These are phyloP conservation scores for Stachybotrys elegans DNA, from an alignment of 2,329 filamentous ascomycete genomes.

Conservation along the genomic window DNA sequence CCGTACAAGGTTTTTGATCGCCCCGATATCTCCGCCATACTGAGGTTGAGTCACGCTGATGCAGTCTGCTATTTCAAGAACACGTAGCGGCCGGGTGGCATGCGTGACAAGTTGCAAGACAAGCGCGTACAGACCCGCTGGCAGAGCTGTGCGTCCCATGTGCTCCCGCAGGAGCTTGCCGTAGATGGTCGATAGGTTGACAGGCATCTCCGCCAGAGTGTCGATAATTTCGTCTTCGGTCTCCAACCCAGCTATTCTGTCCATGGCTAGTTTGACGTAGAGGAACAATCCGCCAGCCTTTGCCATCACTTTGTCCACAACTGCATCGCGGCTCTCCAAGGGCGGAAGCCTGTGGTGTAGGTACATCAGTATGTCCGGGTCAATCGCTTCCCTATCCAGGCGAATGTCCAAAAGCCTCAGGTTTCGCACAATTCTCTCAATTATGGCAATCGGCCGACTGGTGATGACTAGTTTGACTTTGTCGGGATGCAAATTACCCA, in stretches of 20 bases:
- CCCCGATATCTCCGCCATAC: slow-evolving; percentile 9
- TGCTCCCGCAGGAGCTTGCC: slow-evolving; percentile 31
- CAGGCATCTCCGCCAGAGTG: slow-evolving; percentile 26
- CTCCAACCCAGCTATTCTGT: slow-evolving; percentile 22
- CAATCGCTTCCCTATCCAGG: slow-evolving; percentile 27
- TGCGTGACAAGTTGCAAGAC: slow-evolving; percentile 36
- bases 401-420: slow-evolving; percentile 21
- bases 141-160: slow-evolving; percentile 22
- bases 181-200: slow-evolving; percentile 33
- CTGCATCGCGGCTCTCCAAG: not conserved
- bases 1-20: slow-evolving; percentile 29
- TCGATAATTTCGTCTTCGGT: slow-evolving; percentile 13
- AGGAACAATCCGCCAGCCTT: slow-evolving; percentile 33
- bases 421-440: slow-evolving; percentile 22
- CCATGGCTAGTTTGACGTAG: slow-evolving; percentile 36
- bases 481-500: slow-evolving; percentile 23
- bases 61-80: slow-evolving; percentile 33
- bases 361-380: slow-evolving; percentile 32
- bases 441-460: slow-evolving; percentile 25
- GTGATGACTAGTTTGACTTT: slow-evolving; percentile 34
- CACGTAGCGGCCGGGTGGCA: slow-evolving; percentile 31
- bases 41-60: slow-evolving; percentile 12
- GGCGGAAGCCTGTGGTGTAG: slow-evolving; percentile 16
- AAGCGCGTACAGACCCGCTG: slow-evolving; percentile 24
- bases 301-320: not conserved